A percentile compares a stretch with the other conserved stretches of the same genome.
These are phyloP conservation scores for Funneliformis mosseae DNA, from an alignment of 192 early-diverging fungal genomes.

Conservation along the genomic window DNA sequence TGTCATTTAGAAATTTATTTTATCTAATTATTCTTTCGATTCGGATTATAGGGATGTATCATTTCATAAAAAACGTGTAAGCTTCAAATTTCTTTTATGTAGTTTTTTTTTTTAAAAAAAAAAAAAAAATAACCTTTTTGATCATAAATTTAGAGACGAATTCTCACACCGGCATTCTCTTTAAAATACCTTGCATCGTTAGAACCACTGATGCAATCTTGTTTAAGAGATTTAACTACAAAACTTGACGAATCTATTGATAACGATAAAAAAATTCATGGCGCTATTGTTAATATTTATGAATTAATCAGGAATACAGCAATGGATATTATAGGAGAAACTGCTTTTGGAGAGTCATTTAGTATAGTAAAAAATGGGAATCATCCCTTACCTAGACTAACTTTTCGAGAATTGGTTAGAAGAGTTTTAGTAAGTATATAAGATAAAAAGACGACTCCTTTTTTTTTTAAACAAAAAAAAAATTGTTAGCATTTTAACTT, in stretches of 20 bases:
- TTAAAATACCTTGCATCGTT: constrained; percentile 52
- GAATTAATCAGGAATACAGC: constrained; percentile 37
- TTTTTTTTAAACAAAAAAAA: not conserved
- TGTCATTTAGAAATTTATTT: not conserved
- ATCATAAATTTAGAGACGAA: constrained; percentile 42
- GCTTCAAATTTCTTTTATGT: not conserved
- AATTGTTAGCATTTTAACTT: no score
- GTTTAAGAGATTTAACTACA: constrained; percentile 36
- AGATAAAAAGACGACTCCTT: not conserved
- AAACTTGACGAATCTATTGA: constrained; percentile 40
- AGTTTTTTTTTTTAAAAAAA: not conserved
- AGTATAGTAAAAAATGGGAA: constrained; percentile 49
- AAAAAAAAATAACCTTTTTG: not conserved
- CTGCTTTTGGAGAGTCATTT: constrained; percentile 54
- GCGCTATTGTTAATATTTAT: constrained; percentile 41
- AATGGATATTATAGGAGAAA: constrained; percentile 57
- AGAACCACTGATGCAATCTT: constrained; percentile 45
- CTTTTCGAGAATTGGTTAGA: constrained; percentile 22
- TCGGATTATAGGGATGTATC: not conserved
- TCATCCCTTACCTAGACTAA: constrained; percentile 49
- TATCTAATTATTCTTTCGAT: not conserved
- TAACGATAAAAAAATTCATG: not conserved
- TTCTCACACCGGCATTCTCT: constrained; percentile 58
- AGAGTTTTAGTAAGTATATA: constrained; percentile 20
- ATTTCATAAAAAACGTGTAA: constrained; percentile 25